phyloP scores from a whole-genome alignment of 345 rosid genomes.

The Rhizophora apiculata region DNA sequence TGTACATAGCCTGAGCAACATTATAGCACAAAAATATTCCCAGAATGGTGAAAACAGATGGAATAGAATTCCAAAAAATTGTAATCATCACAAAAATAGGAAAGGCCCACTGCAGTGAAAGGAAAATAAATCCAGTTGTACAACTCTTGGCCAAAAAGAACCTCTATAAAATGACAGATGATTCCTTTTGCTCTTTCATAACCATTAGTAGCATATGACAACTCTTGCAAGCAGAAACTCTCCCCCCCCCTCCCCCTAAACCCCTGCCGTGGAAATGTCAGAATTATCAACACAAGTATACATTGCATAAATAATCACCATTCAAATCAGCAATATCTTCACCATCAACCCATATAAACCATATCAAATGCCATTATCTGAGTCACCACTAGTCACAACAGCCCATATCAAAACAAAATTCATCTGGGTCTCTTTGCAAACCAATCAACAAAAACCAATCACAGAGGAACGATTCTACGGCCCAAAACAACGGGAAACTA shows the following conservation, averaged over 20 bases:
- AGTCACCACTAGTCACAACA: not conserved
- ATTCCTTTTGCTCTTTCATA: too few relatives aligned
- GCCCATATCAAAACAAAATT: not conserved
- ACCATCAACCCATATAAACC: not conserved
- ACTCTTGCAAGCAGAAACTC: too few relatives aligned
- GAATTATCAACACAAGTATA: too few relatives aligned
- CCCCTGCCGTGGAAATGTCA: too few relatives aligned
- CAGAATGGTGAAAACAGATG: constrained; percentile 1
- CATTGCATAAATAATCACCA: too few relatives aligned
- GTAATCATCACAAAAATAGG: not conserved
- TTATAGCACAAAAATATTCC: not conserved
- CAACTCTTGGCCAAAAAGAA: too few relatives aligned
- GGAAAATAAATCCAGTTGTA: too few relatives aligned
- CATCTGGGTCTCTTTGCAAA: not conserved
- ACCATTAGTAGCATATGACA: too few relatives aligned
- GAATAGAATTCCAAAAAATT: constrained; percentile 3
- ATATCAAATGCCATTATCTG: not conserved
- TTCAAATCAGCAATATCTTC: too few relatives aligned
- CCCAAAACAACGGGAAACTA: too few relatives aligned
- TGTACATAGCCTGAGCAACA: constrained; percentile 70
- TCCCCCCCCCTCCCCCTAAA: too few relatives aligned
- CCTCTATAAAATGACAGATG: too few relatives aligned
- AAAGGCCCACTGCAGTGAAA: not conserved
- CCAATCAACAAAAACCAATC: not conserved
- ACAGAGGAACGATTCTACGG: not conserved